A percentile compares a stretch with the other conserved stretches of the same genome.
Conservation (phyloP, 257 asterid genomes). For the Jacaranda copaia region DNA sequence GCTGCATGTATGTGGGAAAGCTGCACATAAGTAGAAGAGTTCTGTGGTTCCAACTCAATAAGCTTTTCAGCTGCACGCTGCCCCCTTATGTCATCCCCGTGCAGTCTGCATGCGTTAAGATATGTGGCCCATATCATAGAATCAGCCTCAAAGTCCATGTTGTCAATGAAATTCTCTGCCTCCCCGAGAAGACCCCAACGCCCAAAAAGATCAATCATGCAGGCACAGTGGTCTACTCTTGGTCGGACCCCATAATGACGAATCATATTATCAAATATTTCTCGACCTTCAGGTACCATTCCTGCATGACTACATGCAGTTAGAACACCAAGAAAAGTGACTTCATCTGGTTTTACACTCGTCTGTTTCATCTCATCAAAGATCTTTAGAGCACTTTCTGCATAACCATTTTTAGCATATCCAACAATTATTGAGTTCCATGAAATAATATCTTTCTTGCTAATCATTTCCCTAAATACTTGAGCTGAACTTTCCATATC, state of each 20-base stretch:
- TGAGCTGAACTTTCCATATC: slow-evolving; percentile 69
- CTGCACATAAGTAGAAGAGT: slow-evolving; percentile 75
- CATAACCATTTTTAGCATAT: slow-evolving; percentile 82
- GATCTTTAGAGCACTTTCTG: slow-evolving; percentile 62
- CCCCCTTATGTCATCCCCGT: slow-evolving; percentile 84
- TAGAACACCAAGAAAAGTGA: slow-evolving; percentile 88
- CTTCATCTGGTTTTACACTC: slow-evolving; percentile 68
- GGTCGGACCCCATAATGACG: slow-evolving; percentile 59
- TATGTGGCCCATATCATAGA: slow-evolving; percentile 85
- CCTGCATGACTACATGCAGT: slow-evolving; percentile 97
- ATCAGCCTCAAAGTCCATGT: slow-evolving; percentile 63
- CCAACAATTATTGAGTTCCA: slow-evolving; percentile 97
- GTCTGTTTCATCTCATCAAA: slow-evolving; percentile 75
- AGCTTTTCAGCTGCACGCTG: slow-evolving; percentile 79
- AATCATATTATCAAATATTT: slow-evolving; percentile 61
- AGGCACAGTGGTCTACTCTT: slow-evolving; percentile 78
- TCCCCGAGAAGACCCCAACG: slow-evolving; percentile 86
- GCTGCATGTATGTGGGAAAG: slow-evolving; percentile 87
- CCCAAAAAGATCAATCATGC: slow-evolving; percentile 89
- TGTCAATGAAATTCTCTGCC: slow-evolving; percentile 77
- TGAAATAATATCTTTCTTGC: slow-evolving; percentile 66
- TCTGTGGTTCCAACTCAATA: slow-evolving; percentile 73
- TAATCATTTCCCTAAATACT: slow-evolving; percentile 68
- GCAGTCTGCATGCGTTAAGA: slow-evolving; percentile 87
- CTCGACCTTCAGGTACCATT: slow-evolving; percentile 75